Base-by-base conservation (phyloP, 1,284 basidiomycete genomes). In the Sporisorium iseilematis-ciliati region DNA sequence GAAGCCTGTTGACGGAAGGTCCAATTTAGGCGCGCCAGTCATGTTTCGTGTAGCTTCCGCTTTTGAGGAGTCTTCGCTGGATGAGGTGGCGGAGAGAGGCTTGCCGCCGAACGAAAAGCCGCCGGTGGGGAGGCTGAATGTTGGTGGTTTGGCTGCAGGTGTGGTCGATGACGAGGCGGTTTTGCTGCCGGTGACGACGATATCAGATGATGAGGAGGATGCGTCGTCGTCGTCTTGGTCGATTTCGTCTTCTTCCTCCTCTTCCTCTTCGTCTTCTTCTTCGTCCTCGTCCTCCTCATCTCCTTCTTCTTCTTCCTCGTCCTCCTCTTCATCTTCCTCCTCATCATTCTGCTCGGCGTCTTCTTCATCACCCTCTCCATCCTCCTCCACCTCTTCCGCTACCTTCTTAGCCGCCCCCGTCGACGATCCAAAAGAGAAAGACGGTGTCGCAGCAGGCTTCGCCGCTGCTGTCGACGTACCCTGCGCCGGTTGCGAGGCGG, bases 51-150 rank as follows among this genome's bases (percentile, higher is more conserved):
- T 69, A 3, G 72, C 72, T 21, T 75, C 63, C 12, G 72, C 53
- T 33, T 75, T 75, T 20, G 35, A 29, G 16, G 65, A 50, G 63
- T 75, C 72, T 38, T 69, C 63, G 0, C 54, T 46, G 2, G 58
- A 42, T 1, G 55, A 43, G 31, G 35, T 23, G 10, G 31, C 43
- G 31, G 12, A 43, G 21, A 76, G 29, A 11, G 65, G 57, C 45
- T 71, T 76, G 33, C 73, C 73, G n/a, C 65, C 62, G 33, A 76
- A 76, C 1, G 73, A 68, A 38, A 76, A 76, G 42, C 73, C 73
- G 26, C 65, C 65, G 14, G 57, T 43, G 3, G 73, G 73, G 2
- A 76, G 61, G 11, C 60, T 56, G 55, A 76, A 76, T 4, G 59
- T 61, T 2, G 72, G 66, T 18, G 72, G 55, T 29, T 69, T 58